Evolutionary conservation across 2,329 filamentous ascomycete genomes (phyloP).

Genomic region (Trichoderma sp.): DNA sequence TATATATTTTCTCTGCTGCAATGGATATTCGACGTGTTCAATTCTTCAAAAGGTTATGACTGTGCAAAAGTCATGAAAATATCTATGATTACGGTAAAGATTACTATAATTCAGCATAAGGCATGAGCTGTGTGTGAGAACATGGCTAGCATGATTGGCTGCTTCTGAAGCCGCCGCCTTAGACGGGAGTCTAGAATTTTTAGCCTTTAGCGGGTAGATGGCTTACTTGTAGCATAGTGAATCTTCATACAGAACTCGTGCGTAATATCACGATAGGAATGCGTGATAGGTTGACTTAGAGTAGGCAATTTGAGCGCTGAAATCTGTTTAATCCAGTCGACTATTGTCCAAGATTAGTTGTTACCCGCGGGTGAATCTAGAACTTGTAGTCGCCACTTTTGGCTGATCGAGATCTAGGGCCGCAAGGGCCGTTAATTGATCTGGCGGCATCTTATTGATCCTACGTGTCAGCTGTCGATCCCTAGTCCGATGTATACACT

Average conservation of each 20-base stretch:
- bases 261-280: rapidly evolving
- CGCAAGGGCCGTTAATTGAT: not conserved
- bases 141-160: not conserved
- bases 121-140: rapidly evolving
- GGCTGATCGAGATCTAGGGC: not conserved
- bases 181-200: not conserved
- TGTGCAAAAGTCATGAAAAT: not conserved
- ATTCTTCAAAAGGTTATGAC: rapidly evolving
- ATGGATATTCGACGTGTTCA: not conserved
- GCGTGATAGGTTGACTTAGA: not conserved
- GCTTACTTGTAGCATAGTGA: not conserved
- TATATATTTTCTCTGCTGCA: not conserved
- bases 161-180: not conserved
- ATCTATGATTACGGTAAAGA: not conserved
- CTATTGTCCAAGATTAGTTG: not conserved
- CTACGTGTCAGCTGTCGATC: not conserved
- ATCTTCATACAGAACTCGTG: not conserved
- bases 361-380: not conserved
- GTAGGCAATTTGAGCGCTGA: not conserved
- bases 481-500: not conserved
- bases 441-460: not conserved
- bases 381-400: not conserved
- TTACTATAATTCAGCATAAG: not conserved
- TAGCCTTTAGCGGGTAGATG: not conserved
- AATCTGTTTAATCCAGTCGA: not conserved